These are phyloP conservation scores for Rossbeevera mucosa DNA, from an alignment of 768 basidiomycete genomes.

Conservation along the genomic window DNA sequence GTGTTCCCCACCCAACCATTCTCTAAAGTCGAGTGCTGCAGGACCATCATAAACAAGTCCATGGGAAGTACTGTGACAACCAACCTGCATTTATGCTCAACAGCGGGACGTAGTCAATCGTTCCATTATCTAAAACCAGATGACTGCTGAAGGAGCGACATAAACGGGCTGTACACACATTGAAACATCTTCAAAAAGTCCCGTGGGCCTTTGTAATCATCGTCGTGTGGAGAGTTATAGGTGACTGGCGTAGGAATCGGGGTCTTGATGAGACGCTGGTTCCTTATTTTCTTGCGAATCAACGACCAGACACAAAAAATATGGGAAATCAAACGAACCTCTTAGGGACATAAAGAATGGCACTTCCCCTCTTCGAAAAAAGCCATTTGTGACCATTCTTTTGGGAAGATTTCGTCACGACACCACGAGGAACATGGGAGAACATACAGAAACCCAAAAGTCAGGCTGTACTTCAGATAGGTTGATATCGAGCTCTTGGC, in stretches of 20 bases:
- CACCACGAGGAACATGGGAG: not conserved
- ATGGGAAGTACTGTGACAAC: conserved; percentile 31
- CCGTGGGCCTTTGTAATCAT: conserved; percentile 23
- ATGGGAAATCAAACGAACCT: conserved; percentile 33
- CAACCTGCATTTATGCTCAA: conserved; percentile 47
- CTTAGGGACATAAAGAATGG: conserved; percentile 70
- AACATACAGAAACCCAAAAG: conserved; percentile 70
- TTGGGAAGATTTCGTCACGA: not conserved
- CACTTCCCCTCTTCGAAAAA: conserved; percentile 60
- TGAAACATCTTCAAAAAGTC: conserved; percentile 49
- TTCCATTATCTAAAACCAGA: conserved; percentile 52
- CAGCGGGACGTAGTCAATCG: conserved; percentile 50
- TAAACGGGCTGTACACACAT: conserved; percentile 22
- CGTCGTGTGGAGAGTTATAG: conserved; percentile 48
- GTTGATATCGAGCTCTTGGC: conserved; percentile 62
- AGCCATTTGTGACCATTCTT: conserved; percentile 89
- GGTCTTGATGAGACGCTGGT: conserved; percentile 58
- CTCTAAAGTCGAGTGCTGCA: conserved; percentile 67
- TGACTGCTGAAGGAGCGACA: not conserved
- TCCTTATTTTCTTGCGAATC: conserved; percentile 35
- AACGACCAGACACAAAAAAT: not conserved
- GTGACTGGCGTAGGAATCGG: conserved; percentile 52
- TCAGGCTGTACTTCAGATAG: conserved; percentile 56
- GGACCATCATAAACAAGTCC: conserved; percentile 4
- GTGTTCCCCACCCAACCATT: conserved; percentile 70